Evolutionary conservation across 805 yeast species (phyloP).

Genomic region (Saccharomycopsis javanensis): DNA sequence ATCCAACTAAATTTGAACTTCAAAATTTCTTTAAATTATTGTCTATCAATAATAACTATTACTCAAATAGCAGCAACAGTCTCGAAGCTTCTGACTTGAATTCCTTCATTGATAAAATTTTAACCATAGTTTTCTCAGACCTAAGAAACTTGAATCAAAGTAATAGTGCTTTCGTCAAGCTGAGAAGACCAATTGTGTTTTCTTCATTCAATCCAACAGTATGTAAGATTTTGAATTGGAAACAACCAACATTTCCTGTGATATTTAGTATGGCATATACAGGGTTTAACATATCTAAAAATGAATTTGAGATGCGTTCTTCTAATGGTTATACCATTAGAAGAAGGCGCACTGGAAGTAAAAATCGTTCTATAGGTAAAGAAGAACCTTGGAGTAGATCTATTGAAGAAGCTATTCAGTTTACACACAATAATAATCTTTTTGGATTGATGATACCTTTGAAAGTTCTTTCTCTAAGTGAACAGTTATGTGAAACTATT

Average conservation of each 20-base stretch:
- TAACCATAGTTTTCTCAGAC: constrained; percentile 67
- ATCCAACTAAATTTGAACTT: constrained; percentile 53
- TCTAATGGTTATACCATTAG: constrained; percentile 32
- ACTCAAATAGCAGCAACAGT: background rate
- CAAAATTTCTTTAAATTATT: constrained; percentile 22
- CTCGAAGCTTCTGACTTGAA: constrained; percentile 40
- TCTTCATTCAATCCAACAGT: constrained; percentile 79
- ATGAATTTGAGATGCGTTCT: constrained; percentile 30
- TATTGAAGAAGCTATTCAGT: constrained; percentile 70
- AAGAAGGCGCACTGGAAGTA: constrained; percentile 15
- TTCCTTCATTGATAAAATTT: constrained; percentile 62
- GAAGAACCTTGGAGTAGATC: constrained; percentile 47
- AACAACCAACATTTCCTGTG: constrained; percentile 96
- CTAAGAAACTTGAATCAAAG: constrained; percentile 40
- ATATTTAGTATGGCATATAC: constrained; percentile 74
- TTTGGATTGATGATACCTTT: constrained; percentile 76
- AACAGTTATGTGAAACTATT: constrained; percentile 63
- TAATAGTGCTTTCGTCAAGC: constrained; percentile 23
- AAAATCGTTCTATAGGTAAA: background rate
- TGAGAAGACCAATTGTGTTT: constrained; percentile 63
- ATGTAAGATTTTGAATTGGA: constrained; percentile 95
- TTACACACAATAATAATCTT: constrained; percentile 73
- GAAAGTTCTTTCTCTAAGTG: constrained; percentile 60
- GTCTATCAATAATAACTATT: constrained; percentile 2
- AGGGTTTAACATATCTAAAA: constrained; percentile 25